A percentile compares a stretch with the other conserved stretches of the same genome.
Evolutionary conservation across 768 basidiomycete genomes (phyloP).

Genomic region (Russula vinacea): DNA sequence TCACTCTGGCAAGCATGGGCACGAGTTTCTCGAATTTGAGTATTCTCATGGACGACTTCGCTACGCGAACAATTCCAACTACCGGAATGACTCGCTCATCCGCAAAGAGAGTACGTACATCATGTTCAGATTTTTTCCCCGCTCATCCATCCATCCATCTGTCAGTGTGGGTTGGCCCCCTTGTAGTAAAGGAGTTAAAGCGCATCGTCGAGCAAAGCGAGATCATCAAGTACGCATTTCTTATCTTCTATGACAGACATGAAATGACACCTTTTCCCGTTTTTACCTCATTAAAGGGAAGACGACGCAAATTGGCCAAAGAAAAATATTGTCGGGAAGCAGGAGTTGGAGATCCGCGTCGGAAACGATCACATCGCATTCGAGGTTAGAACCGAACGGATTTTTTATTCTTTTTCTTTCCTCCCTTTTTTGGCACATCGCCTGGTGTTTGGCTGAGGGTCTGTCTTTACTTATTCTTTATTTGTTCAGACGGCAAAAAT

Average conservation of each 20-base stretch:
- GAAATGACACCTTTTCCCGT: neutral
- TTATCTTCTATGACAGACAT: neutral
- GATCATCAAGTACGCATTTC: conserved; percentile 71
- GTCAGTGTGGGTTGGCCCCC: conserved; percentile 91
- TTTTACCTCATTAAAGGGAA: conserved; percentile 56
- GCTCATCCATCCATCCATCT: neutral
- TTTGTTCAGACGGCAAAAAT: conserved; percentile 90
- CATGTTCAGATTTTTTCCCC: neutral
- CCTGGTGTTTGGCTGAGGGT: neutral
- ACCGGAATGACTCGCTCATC: conserved; percentile 95
- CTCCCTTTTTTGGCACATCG: too few relatives aligned
- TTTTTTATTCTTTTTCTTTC: neutral
- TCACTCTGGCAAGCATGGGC: conserved; percentile 97
- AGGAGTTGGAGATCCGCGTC: conserved; percentile 92
- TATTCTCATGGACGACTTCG: conserved; percentile 94
- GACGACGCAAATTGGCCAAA: conserved; percentile 99
- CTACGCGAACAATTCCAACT: conserved; percentile 99
- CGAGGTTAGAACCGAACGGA: conserved; percentile 57
- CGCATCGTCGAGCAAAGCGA: conserved; percentile 90
- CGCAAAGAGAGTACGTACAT: conserved; percentile 89
- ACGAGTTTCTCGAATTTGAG: conserved; percentile 98
- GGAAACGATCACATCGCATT: conserved; percentile 97
- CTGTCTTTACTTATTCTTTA: neutral
- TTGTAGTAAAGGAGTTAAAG: conserved; percentile 93
- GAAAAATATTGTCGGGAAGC: conserved; percentile 98